Base-by-base conservation (phyloP, 371 early-diverging fungal species). In the Rhizopus stolonifer region DNA sequence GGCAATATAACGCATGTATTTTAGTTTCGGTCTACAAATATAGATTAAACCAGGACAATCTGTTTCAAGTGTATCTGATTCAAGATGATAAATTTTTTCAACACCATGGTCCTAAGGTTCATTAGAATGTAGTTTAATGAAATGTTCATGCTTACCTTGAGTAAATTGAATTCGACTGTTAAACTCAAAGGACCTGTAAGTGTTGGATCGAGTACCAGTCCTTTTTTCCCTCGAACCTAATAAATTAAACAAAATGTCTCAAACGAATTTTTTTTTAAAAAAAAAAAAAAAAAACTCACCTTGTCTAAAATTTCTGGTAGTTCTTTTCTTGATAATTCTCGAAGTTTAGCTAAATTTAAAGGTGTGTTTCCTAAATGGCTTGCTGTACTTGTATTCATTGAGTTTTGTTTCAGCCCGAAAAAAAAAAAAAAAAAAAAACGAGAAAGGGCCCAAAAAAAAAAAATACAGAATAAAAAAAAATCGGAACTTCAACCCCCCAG, bases 161-260 rank as follows among this genome's bases (percentile, higher is more conserved):
- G 70, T 22, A 94, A 70, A 4, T 84, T 80, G 65, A 91, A 89
- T 58, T 93, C 95, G 17, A 92, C 90, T 22, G 95, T 81, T 43
- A 88, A 72, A 73, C 90, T 88, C 38, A 96, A 74, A 22, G 95
- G 90, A 15, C 91, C 91, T 24, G 87, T 87, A 31, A 94, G 70
- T 32, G 86, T 82, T 29, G 86, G 85, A 68, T 96, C 94, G 13
- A 96, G 77, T 9, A 95, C 90, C 19, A 96, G 75, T 11, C 87
- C 88, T 67, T 95, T 96, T 57, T 84, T 82, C 31, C 95, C 95
- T 58, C 91, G 83, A 25, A 94, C 91, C 93, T 92, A 44, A 15
- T 15, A 42, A 44, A 24, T 11, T 29, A 29, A 29, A 6, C 29
- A 29, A 29, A 9, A n/a, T n/a, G n/a, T n/a, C n/a, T n/a, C n/a